Percentiles rank a stretch among this genome's conserved stretches.
Evolutionary conservation across 2,329 filamentous ascomycete genomes (phyloP).

Genomic region (Bipolaris gigantea): DNA sequence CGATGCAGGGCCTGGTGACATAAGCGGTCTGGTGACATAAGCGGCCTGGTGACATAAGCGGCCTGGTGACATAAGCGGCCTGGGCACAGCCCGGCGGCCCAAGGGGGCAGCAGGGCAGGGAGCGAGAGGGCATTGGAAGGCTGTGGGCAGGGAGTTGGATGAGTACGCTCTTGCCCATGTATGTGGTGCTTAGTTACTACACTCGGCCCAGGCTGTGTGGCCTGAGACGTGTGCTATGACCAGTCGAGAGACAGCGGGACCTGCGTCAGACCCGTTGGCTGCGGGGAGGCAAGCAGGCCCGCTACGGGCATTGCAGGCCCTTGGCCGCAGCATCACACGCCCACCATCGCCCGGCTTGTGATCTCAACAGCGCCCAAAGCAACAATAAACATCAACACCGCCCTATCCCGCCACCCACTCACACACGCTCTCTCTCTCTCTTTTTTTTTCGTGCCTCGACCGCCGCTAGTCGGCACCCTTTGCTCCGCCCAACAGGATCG

Average conservation of each 20-base stretch:
- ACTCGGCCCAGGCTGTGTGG: not conserved
- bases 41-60: not conserved
- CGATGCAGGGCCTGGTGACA: not conserved
- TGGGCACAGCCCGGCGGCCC: not conserved
- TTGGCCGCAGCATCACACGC: constrained; percentile 20
- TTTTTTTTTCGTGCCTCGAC: not conserved
- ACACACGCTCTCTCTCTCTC: not conserved
- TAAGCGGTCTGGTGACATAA: not conserved
- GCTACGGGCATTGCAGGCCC: constrained; percentile 23
- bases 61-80: not conserved
- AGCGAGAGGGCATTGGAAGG: not conserved
- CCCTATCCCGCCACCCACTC: not conserved
- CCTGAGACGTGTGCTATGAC: constrained; percentile 1
- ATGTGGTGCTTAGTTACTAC: not conserved
- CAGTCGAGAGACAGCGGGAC: constrained; percentile 3
- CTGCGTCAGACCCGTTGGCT: constrained; percentile 23
- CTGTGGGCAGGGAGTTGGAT: not conserved
- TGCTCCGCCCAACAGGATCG: constrained; percentile 1
- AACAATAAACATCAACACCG: constrained; percentile 9
- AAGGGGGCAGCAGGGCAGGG: not conserved
- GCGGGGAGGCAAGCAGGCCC: constrained; percentile 24
- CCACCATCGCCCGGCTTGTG: too few species aligned
- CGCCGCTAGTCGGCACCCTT: constrained; percentile 6
- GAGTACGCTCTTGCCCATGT: not conserved
- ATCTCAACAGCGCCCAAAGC: constrained; percentile 10